A percentile compares a stretch with the other conserved stretches of the same genome.
Conservation (phyloP, 305 asterid species). For the Vinca major region DNA sequence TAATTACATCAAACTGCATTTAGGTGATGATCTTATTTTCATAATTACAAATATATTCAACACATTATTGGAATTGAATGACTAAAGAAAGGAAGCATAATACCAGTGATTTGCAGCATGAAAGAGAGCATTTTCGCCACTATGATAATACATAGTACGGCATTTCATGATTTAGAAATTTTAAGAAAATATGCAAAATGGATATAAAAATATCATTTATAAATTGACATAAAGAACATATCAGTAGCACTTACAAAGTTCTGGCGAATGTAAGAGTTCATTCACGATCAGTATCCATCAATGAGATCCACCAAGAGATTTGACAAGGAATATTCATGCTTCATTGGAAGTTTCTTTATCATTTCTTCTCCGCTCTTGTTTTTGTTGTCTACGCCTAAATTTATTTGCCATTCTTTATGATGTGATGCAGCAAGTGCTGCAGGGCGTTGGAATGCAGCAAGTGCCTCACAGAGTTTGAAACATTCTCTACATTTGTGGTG, state of each 20-base stretch:
- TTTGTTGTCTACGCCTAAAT: not conserved
- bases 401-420: not conserved
- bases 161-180: not conserved
- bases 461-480: conserved; percentile 47
- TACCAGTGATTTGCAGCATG: not conserved
- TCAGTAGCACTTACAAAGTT: not conserved
- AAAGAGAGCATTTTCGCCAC: not conserved
- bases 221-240: not conserved
- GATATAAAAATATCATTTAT: not conserved
- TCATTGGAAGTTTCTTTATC: not conserved
- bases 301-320: not conserved
- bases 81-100: not conserved
- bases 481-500: conserved; percentile 73
- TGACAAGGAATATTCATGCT: not conserved
- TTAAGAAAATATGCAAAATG: not conserved
- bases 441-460: conserved; percentile 26
- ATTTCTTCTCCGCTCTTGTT: not conserved
- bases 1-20: not conserved
- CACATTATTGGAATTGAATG: not conserved
- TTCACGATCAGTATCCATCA: not conserved
- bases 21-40: not conserved
- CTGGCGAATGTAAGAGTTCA: not conserved
- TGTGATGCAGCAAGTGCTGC: conserved; percentile 26
- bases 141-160: not conserved
- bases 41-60: not conserved